A percentile compares a stretch with the other conserved stretches of the same genome.
These are phyloP conservation scores for Trametes villosa DNA, from an alignment of 768 basidiomycete species.

Conservation along the genomic window DNA sequence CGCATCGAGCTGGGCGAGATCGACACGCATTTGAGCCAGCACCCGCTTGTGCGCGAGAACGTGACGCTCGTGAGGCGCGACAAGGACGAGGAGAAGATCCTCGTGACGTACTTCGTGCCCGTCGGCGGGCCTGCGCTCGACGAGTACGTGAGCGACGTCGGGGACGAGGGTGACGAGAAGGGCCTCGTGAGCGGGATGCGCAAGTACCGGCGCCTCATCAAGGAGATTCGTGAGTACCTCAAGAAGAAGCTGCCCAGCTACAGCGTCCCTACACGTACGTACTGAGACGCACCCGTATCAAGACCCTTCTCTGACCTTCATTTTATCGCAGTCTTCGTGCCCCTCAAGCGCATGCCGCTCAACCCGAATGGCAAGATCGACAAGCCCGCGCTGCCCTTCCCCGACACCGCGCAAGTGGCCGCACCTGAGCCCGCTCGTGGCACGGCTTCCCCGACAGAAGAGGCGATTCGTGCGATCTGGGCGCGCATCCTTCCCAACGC, in stretches of 20 bases:
- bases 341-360: conserved; percentile 92
- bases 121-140: conserved; percentile 68
- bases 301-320: neutral
- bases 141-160: conserved; percentile 71
- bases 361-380: conserved; percentile 99
- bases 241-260: conserved; percentile 97
- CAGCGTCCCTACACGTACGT: conserved; percentile 86
- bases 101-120: conserved; percentile 97
- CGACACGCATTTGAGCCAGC: conserved; percentile 92
- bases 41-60: conserved; percentile 94
- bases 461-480: conserved; percentile 87
- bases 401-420: conserved; percentile 82
- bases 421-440: conserved; percentile 45
- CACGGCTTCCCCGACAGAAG: conserved; percentile 69
- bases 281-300: neutral
- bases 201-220: conserved; percentile 86
- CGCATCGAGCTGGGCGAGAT: conserved; percentile 98
- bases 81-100: conserved; percentile 99
- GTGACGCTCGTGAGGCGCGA: conserved; percentile 95
- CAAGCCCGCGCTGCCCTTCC: conserved; percentile 97
- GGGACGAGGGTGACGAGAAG: conserved; percentile 53
- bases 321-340: conserved; percentile 87
- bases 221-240: conserved; percentile 91
- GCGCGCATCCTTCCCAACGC: conserved; percentile 75
- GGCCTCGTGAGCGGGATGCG: conserved; percentile 77